A percentile compares a stretch with the other conserved stretches of the same genome.
These are phyloP conservation scores for Diaporthe vexans DNA, from an alignment of 2,329 filamentous ascomycete genomes.

Conservation along the genomic window DNA sequence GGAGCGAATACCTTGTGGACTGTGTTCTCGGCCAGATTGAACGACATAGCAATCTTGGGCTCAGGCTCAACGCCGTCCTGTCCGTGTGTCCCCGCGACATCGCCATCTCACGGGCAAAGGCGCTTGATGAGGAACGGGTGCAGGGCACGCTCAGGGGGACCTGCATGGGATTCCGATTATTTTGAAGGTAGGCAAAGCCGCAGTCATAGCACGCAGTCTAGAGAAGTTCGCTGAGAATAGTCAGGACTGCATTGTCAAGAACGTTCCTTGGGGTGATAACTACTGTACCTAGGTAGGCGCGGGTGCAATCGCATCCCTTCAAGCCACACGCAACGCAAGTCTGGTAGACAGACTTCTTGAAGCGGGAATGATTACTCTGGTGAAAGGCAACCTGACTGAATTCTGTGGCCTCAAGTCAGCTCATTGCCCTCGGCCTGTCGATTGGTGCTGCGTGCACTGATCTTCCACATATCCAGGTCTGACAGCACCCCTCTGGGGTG, in stretches of 20 bases:
- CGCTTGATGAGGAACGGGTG: constrained; percentile 56
- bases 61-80: constrained; percentile 51
- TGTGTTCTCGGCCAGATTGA: constrained; percentile 46
- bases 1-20: constrained; percentile 44
- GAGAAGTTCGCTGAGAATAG: not conserved
- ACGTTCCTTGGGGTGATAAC: constrained; percentile 55
- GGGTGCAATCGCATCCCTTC: constrained; percentile 54
- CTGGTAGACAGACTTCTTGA: constrained; percentile 49
- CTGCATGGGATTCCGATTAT: constrained; percentile 59
- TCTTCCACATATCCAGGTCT: constrained; percentile 48
- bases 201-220: not conserved
- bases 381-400: constrained; percentile 56
- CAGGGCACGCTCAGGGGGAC: constrained; percentile 51
- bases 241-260: constrained; percentile 55
- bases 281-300: constrained; percentile 57
- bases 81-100: constrained; percentile 54
- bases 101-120: constrained; percentile 52
- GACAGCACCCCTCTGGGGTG: constrained; percentile 54
- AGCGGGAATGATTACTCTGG: constrained; percentile 38
- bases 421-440: not conserved
- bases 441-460: constrained; percentile 29
- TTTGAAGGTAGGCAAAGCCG: constrained; percentile 47
- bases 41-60: constrained; percentile 41
- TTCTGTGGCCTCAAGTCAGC: constrained; percentile 48
- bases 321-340: constrained; percentile 52